Conservation (phyloP, 805 yeast genomes). For the Metschnikowia hibisci region DNA sequence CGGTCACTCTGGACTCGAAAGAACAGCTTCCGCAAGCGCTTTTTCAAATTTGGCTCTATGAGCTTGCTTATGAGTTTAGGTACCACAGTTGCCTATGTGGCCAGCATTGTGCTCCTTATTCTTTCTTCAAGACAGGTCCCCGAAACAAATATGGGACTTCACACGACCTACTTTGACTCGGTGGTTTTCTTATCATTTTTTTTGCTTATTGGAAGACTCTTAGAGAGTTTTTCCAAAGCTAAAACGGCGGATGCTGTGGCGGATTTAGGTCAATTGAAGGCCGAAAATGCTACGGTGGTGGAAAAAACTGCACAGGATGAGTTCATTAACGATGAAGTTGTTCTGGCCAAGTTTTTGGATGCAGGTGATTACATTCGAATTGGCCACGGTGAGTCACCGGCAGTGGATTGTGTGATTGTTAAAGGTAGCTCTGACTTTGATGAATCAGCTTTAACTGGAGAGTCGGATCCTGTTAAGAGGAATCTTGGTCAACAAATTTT, state of each 20-base stretch:
- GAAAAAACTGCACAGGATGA: conserved; percentile 10
- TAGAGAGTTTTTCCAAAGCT: conserved; percentile 63
- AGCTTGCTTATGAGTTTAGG: conserved; percentile 69
- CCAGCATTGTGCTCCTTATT: conserved; percentile 56
- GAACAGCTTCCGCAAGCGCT: conserved; percentile 51
- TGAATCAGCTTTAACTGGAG: conserved; percentile 62
- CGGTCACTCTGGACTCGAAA: conserved; percentile 53
- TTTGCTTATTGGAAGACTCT: conserved; percentile 62
- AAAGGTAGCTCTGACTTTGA: conserved; percentile 50
- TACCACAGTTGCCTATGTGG: conserved; percentile 66
- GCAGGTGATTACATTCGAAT: conserved; percentile 48
- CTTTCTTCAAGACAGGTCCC: conserved; percentile 36
- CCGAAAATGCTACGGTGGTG: conserved; percentile 44
- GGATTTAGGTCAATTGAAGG: conserved; percentile 49
- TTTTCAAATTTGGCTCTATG: conserved; percentile 76
- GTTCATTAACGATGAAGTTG: conserved; percentile 26
- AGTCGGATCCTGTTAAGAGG: conserved; percentile 56
- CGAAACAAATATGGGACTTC: conserved; percentile 35
- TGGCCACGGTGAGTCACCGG: conserved; percentile 56
- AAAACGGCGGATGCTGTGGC: conserved; percentile 66
- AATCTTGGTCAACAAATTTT: conserved; percentile 60
- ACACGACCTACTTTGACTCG: conserved; percentile 73
- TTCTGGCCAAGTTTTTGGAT: conserved; percentile 46
- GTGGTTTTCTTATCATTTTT: conserved; percentile 74
- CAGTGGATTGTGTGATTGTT: conserved; percentile 51